Evolutionary conservation across 108 stramenopile genomes (phyloP).

Genomic region (Nitzschia putrida): DNA sequence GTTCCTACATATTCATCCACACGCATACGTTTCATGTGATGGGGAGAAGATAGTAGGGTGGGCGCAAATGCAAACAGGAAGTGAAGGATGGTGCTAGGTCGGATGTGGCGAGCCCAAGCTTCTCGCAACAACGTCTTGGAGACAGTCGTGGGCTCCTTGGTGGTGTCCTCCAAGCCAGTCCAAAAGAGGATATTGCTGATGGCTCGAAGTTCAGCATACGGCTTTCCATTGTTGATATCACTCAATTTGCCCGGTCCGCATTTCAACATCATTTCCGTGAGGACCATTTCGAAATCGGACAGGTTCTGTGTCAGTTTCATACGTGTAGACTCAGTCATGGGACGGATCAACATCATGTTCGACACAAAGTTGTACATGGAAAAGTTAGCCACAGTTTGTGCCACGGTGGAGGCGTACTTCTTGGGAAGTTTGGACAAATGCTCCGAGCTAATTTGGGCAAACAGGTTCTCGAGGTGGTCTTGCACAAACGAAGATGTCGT

Average conservation of each 20-base stretch:
- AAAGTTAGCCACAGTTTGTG: slow-evolving; percentile 70
- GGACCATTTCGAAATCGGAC: slow-evolving; percentile 77
- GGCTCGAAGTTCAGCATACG: slow-evolving; percentile 84
- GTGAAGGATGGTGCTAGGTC: slow-evolving; percentile 82
- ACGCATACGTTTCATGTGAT: slow-evolving; percentile 77
- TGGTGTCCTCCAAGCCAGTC: slow-evolving; percentile 75
- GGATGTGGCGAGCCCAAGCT: slow-evolving; percentile 80
- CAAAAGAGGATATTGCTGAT: slow-evolving; percentile 85
- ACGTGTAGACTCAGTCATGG: slow-evolving; percentile 66
- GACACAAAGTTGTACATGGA: slow-evolving; percentile 86
- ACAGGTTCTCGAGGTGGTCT: slow-evolving; percentile 58
- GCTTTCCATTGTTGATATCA: slow-evolving; percentile 75
- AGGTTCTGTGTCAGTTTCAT: slow-evolving; percentile 82
- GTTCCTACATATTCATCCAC: slow-evolving; percentile 75
- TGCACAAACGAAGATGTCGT: slow-evolving; percentile 71
- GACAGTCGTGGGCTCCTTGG: slow-evolving; percentile 49
- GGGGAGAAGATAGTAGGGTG: slow-evolving; percentile 73
- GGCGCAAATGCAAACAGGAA: slow-evolving; percentile 85
- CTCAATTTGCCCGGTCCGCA: slow-evolving; percentile 53
- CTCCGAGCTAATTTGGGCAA: slow-evolving; percentile 56
- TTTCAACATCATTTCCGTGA: slow-evolving; percentile 79
- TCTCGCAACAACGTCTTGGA: slow-evolving; percentile 76
- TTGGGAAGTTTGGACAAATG: slow-evolving; percentile 67
- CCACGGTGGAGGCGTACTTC: slow-evolving; percentile 62
- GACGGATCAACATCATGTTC: slow-evolving; percentile 75